Evolutionary conservation across 371 early-diverging fungal genomes (phyloP).

Genomic region (Coemansia sp.): DNA sequence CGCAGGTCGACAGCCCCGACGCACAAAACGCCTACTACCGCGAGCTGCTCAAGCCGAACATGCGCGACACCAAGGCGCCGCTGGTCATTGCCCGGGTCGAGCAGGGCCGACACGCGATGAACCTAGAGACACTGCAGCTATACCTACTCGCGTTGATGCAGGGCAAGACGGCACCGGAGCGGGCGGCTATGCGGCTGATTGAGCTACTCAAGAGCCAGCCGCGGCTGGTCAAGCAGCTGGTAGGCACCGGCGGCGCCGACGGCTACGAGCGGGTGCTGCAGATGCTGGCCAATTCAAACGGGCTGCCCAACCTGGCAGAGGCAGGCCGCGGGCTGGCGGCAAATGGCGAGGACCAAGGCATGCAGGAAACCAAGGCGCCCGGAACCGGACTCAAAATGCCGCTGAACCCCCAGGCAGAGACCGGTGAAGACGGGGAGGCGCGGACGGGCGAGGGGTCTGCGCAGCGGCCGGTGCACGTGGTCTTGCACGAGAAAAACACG

Average conservation of each 20-base stretch:
- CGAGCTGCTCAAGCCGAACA: constrained; percentile 36
- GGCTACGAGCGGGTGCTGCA: constrained; percentile 42
- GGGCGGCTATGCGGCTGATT: constrained; percentile 41
- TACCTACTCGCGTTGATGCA: constrained; percentile 72
- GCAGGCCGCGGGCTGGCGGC: constrained; percentile 16
- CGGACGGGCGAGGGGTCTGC: constrained; percentile 3
- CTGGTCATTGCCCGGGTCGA: constrained; percentile 70
- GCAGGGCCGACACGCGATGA: constrained; percentile 61
- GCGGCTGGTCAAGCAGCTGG: constrained; percentile 58
- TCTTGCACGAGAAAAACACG: constrained; percentile 56
- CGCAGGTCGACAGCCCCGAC: constrained; percentile 11
- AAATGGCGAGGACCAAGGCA: not conserved
- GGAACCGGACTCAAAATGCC: not conserved
- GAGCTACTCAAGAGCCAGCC: constrained; percentile 65
- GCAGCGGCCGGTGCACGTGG: constrained; percentile 25
- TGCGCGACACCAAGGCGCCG: constrained; percentile 28
- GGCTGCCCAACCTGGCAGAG: constrained; percentile 12
- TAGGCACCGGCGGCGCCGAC: constrained; percentile 18
- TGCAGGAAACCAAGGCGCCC: constrained; percentile 1
- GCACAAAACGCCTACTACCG: constrained; percentile 43
- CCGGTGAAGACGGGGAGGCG: constrained; percentile 7
- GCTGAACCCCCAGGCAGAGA: not conserved
- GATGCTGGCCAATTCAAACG: constrained; percentile 27
- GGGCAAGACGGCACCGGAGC: constrained; percentile 63
- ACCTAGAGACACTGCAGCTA: constrained; percentile 67